These are phyloP conservation scores for Saccharomycopsis hybrid DNA, from an alignment of 1,139 yeast species.

Conservation along the genomic window DNA sequence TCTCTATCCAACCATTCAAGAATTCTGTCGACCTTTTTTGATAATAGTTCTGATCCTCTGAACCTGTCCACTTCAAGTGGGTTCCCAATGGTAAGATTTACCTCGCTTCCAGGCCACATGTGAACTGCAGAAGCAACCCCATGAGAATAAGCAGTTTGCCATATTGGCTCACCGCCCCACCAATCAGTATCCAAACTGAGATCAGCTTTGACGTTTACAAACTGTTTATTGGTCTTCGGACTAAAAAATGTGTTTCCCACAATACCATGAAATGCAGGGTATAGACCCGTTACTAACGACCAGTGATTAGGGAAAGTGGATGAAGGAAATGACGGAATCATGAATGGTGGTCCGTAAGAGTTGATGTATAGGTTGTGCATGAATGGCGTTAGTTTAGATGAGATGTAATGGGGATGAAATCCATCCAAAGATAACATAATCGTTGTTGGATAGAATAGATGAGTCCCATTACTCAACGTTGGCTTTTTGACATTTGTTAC, in stretches of 20 bases:
- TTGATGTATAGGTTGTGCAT: conserved; percentile 51
- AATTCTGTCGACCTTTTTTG: conserved; percentile 50
- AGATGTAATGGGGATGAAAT: conserved; percentile 86
- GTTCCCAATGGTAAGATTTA: conserved; percentile 39
- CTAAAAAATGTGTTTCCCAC: conserved; percentile 81
- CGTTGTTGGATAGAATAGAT: conserved; percentile 69
- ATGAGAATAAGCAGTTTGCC: conserved; percentile 70
- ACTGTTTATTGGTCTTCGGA: conserved; percentile 46
- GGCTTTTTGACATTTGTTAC: conserved; percentile 24
- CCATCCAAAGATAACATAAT: conserved; percentile 77
- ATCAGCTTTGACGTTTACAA: conserved; percentile 56
- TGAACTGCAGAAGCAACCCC: conserved; percentile 72
- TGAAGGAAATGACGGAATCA: conserved; percentile 83
- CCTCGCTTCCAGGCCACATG: conserved; percentile 96
- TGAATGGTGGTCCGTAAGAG: conserved; percentile 70
- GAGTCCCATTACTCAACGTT: conserved; percentile 59
- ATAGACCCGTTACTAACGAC: conserved; percentile 80
- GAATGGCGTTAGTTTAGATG: conserved; percentile 59
- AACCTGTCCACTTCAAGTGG: conserved; percentile 55
- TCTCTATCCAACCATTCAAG: conserved; percentile 63
- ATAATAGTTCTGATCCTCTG: conserved; percentile 56
- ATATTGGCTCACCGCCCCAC: conserved; percentile 91
- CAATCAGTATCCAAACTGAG: conserved; percentile 54
- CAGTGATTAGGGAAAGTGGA: conserved; percentile 91
- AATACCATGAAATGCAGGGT: conserved; percentile 81